phyloP scores from a whole-genome alignment of 2,329 filamentous ascomycete species.

The Blumeriella jaapii region DNA sequence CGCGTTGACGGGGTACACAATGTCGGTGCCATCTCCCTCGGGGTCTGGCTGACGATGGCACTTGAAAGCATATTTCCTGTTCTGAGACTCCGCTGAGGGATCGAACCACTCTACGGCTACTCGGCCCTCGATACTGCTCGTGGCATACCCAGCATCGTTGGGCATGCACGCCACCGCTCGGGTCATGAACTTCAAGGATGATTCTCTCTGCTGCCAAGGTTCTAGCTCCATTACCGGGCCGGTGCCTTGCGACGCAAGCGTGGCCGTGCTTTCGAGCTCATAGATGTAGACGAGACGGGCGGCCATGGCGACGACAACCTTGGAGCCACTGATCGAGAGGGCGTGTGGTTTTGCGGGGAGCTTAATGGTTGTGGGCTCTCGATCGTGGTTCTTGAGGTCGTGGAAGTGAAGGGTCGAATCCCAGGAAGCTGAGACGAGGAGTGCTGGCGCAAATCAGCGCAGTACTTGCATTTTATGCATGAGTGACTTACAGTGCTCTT shows the following conservation, averaged over 20 bases:
- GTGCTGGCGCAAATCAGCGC: slow-evolving; percentile 31
- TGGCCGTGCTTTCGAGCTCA: slow-evolving; percentile 59
- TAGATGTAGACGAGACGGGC: slow-evolving; percentile 91
- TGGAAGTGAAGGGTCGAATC: slow-evolving; percentile 84
- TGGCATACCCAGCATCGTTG: slow-evolving; percentile 87
- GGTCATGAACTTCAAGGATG: slow-evolving; percentile 91
- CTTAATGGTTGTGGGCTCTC: slow-evolving; percentile 49
- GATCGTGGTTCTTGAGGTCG: slow-evolving; percentile 42
- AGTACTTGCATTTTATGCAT: not conserved
- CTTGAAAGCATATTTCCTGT: slow-evolving; percentile 96
- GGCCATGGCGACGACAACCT: slow-evolving; percentile 92
- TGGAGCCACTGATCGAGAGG: slow-evolving; percentile 62
- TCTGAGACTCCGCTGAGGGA: slow-evolving; percentile 73
- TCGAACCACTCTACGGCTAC: slow-evolving; percentile 99
- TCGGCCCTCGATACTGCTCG: slow-evolving; percentile 83
- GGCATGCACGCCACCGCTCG: slow-evolving; percentile 93
- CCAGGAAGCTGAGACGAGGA: slow-evolving; percentile 88
- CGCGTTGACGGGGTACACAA: slow-evolving; percentile 64
- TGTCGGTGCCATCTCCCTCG: slow-evolving; percentile 46
- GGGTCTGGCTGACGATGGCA: slow-evolving; percentile 73
- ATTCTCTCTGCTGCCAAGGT: slow-evolving; percentile 90
- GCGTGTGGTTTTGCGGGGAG: slow-evolving; percentile 86
- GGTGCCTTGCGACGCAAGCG: slow-evolving; percentile 40
- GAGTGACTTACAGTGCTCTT: slow-evolving; percentile 46
- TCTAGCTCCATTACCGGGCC: slow-evolving; percentile 40